Percentiles rank a stretch among this genome's conserved stretches.
phyloP scores from a whole-genome alignment of 352 stramenopile species.

The Pythium periplocum region DNA sequence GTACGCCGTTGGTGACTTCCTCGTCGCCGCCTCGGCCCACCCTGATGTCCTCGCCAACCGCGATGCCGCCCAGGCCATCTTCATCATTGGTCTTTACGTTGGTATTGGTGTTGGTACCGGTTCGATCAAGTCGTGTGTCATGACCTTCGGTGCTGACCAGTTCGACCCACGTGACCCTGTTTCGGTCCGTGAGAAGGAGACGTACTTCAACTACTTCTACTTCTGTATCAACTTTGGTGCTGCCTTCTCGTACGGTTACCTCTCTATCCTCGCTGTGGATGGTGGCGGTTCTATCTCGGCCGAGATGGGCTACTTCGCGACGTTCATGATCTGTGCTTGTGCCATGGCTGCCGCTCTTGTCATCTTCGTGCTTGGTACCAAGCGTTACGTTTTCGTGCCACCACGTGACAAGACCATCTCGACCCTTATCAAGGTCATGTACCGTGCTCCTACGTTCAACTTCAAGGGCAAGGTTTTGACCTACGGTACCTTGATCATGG shows the following conservation, averaged over 20 bases:
- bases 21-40: constrained; percentile 50
- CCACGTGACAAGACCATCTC: constrained; percentile 35
- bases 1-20: constrained; percentile 59
- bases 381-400: constrained; percentile 45
- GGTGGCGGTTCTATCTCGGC: constrained; percentile 51
- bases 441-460: constrained; percentile 20
- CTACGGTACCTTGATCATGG: constrained; percentile 30
- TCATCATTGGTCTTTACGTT: constrained; percentile 48
- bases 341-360: constrained; percentile 34
- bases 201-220: constrained; percentile 86
- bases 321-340: constrained; percentile 47
- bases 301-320: constrained; percentile 77
- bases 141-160: constrained; percentile 37
- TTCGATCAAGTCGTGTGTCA: constrained; percentile 23
- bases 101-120: constrained; percentile 31
- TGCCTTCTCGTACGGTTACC: constrained; percentile 67
- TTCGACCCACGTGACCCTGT: constrained; percentile 38
- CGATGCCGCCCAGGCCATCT: constrained; percentile 39
- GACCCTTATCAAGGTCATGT: constrained; percentile 37
- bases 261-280: constrained; percentile 73
- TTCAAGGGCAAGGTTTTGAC: constrained; percentile 29
- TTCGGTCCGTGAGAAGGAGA: constrained; percentile 39
- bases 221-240: constrained; percentile 71
- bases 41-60: constrained; percentile 39
- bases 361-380: constrained; percentile 34